phyloP scores from a whole-genome alignment of 2,329 filamentous ascomycete genomes.

The Coniochaeta sp. region DNA sequence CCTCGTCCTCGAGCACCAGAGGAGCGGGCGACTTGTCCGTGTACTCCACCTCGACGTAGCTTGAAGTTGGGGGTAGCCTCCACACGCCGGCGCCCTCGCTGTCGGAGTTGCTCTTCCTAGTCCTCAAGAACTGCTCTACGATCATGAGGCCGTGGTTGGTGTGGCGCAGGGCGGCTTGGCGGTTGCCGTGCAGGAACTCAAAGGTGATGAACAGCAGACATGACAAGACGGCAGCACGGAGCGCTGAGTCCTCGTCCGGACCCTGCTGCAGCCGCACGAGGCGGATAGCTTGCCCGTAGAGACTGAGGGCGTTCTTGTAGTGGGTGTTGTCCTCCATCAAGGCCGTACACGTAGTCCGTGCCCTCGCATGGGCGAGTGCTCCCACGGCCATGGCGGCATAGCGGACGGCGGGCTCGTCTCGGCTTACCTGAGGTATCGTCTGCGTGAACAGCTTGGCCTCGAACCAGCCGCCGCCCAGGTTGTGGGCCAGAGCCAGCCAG shows the following conservation, averaged over 20 bases:
- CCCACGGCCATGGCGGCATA: conserved; percentile 30
- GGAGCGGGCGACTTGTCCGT: conserved; percentile 9
- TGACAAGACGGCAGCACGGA: conserved; percentile 21
- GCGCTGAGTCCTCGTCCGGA: conserved; percentile 3
- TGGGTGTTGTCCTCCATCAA: conserved; percentile 7
- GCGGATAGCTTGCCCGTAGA: conserved; percentile 24
- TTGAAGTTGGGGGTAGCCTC: neutral
- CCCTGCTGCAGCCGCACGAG: conserved; percentile 14
- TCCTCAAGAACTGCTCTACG: conserved; percentile 22
- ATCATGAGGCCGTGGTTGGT: conserved; percentile 28
- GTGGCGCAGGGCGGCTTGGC: conserved; percentile 24
- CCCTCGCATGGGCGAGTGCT: conserved; percentile 18
- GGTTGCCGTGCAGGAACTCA: conserved; percentile 28
- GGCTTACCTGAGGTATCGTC: conserved; percentile 25
- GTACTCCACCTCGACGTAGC: neutral
- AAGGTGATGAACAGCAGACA: conserved; percentile 30
- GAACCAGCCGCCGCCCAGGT: conserved; percentile 22
- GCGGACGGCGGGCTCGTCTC: conserved; percentile 23
- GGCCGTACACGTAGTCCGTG: neutral
- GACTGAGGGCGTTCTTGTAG: conserved; percentile 23
- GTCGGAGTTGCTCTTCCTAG: neutral
- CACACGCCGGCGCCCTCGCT: conserved; percentile 1
- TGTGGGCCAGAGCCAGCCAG: conserved; percentile 15
- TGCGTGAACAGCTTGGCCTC: conserved; percentile 25
- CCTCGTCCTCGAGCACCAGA: conserved; percentile 18